Evolutionary conservation across 352 stramenopile genomes (phyloP).

Genomic region (Pythium graminicola): DNA sequence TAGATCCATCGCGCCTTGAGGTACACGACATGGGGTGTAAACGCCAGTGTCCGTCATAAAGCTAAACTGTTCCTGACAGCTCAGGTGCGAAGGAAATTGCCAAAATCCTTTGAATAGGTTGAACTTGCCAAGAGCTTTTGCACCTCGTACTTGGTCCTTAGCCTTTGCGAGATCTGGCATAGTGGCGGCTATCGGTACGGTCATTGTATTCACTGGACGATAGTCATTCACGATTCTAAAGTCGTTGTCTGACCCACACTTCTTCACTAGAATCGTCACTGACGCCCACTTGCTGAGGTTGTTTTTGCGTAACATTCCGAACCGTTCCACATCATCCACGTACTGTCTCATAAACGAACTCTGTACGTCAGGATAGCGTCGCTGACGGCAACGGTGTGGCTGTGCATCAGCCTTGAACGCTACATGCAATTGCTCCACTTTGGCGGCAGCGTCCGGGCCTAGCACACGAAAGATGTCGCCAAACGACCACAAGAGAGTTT

Average conservation of each 20-base stretch:
- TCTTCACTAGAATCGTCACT: background rate
- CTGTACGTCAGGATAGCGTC: background rate
- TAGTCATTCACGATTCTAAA: slow-evolving; percentile 6
- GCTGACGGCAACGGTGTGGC: background rate
- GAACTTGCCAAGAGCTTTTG: slow-evolving; percentile 3
- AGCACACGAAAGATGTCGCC: background rate
- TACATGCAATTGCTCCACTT: background rate
- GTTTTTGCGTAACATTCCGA: background rate
- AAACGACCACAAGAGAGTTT: background rate
- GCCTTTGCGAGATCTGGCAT: slow-evolving; percentile 8
- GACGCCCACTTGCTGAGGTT: background rate
- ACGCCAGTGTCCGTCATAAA: slow-evolving; percentile 18
- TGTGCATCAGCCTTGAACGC: background rate
- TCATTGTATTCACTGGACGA: background rate
- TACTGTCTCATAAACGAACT: background rate
- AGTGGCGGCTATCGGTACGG: background rate
- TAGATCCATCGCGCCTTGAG: slow-evolving; percentile 4
- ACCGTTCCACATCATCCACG: background rate
- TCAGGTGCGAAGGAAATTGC: slow-evolving; percentile 13
- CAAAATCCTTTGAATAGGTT: slow-evolving; percentile 23
- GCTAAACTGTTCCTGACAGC: slow-evolving; percentile 9
- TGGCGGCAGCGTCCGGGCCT: background rate
- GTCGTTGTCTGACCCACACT: background rate
- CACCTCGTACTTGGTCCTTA: slow-evolving; percentile 5
- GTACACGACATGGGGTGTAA: slow-evolving; percentile 1